A percentile compares a stretch with the other conserved stretches of the same genome.
These are phyloP conservation scores for Amauroascus niger DNA, from an alignment of 2,329 filamentous ascomycete genomes.

Conservation along the genomic window DNA sequence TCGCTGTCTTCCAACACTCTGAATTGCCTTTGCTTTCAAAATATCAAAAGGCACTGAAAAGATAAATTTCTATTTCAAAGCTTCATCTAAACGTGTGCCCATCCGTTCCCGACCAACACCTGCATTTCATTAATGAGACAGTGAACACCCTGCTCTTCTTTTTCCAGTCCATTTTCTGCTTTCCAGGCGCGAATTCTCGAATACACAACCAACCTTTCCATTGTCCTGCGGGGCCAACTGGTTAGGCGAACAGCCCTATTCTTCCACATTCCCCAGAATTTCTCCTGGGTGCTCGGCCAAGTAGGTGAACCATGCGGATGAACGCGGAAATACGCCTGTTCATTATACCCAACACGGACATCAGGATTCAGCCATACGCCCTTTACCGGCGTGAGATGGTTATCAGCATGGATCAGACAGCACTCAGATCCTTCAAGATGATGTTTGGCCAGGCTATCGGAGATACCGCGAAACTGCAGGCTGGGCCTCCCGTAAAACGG, in stretches of 20 bases:
- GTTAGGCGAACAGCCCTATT: constrained; percentile 42
- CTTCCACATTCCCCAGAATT: constrained; percentile 49
- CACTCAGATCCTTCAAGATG: constrained; percentile 66
- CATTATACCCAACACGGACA: constrained; percentile 34
- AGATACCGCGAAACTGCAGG: constrained; percentile 54
- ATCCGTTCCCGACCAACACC: constrained; percentile 48
- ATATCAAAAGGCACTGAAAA: no score
- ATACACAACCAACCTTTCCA: not conserved
- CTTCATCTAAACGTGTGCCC: constrained; percentile 50
- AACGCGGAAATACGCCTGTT: constrained; percentile 35
- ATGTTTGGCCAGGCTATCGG: constrained; percentile 48
- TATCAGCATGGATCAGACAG: constrained; percentile 49
- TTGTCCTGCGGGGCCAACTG: constrained; percentile 19
- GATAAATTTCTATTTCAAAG: no score
- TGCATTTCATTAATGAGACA: constrained; percentile 56
- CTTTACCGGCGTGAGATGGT: constrained; percentile 24
- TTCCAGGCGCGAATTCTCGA: constrained; percentile 15
- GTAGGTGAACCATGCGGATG: constrained; percentile 13
- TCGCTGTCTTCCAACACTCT: no score
- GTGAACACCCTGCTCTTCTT: constrained; percentile 40
- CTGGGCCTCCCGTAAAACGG: constrained; percentile 20
- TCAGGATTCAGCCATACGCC: constrained; percentile 34
- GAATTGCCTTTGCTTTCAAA: no score
- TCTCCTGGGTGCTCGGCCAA: constrained; percentile 43
- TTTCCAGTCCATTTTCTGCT: constrained; percentile 19